Base-by-base conservation (phyloP, 2,329 filamentous ascomycete species). In the Aureobasidium subglaciale region DNA sequence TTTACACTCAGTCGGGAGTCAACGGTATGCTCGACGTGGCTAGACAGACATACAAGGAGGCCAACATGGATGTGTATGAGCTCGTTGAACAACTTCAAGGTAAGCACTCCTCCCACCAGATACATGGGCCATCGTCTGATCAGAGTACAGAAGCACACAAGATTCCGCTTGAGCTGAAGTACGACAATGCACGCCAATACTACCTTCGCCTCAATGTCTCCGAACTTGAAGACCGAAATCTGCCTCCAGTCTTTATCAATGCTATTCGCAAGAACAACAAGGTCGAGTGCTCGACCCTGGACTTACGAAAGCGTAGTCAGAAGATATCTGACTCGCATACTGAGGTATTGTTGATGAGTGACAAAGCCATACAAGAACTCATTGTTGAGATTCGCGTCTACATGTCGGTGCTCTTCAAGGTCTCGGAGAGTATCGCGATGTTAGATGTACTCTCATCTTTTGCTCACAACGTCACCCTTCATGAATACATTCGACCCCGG, bases 11-110 rank as follows among this genome's bases (percentile, higher is more conserved):
- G 80, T 83, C 89, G 42, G 88, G 89, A 0, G 83, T 93, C 38
- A 90, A 89, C 63, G 88, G 88, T 2, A 80, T 96, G 56, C 80
- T 97, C 4, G 92, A 96, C 70, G 87, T 96, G 34, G 88, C 90
- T 30, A 82, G 91, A 5, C 86, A 90, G 64, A 90, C 89, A 0
- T 96, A 93, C 71, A 95, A 93, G 63, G 92, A 97, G 67, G 83
- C 87, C 1, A 93, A 85, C 5, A 81, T 86, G 46, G 89, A 96
- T 68, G 82, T 89, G 4, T 80, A 86, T 61, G 78, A 86, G 50
- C 82, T 92, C 66, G 77, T 92, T 2, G 77, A 81, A 20, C 78
- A 83, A 15, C 70, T 96, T 10, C 81, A 81, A 59, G 76, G 88
- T 87, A 69, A 56, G 73, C 10, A 56, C 66, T 56, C 63, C 30